A percentile compares a stretch with the other conserved stretches of the same genome.
Evolutionary conservation across 257 asterid genomes (phyloP).

Genomic region (Solanum ahanhuiri): DNA sequence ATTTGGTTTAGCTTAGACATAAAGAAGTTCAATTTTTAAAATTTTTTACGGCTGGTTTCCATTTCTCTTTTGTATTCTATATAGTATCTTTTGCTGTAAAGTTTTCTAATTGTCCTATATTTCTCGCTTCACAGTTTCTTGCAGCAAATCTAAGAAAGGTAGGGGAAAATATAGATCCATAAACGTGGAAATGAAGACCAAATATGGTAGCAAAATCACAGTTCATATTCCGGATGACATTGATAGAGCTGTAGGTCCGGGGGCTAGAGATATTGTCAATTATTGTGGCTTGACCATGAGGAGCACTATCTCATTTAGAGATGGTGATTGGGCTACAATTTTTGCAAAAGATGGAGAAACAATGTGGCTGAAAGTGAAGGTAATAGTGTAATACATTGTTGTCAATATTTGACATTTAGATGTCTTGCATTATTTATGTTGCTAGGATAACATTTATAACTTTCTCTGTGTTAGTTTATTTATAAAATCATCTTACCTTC

Average conservation of each 20-base stretch:
- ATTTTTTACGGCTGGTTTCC: background rate
- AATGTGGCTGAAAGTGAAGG: background rate
- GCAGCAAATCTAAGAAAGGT: background rate
- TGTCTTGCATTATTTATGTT: background rate
- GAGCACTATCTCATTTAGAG: background rate
- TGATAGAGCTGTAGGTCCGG: constrained; percentile 1
- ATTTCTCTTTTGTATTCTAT: background rate
- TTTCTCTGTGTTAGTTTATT: background rate
- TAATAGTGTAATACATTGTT: background rate
- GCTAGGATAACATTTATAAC: background rate
- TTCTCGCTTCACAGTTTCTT: background rate
- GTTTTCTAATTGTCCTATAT: background rate
- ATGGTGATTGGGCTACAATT: background rate
- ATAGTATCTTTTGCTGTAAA: background rate
- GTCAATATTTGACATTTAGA: background rate
- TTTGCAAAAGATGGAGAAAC: background rate
- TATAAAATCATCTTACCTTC: background rate
- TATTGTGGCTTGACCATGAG: constrained; percentile 2
- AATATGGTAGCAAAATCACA: background rate
- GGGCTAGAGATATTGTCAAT: constrained; percentile 3
- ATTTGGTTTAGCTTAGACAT: background rate
- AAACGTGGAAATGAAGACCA: background rate
- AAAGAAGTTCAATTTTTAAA: background rate
- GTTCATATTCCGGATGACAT: background rate
- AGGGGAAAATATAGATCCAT: background rate